Conservation (phyloP, 1,284 basidiomycete species). For the Mycena sp. region DNA sequence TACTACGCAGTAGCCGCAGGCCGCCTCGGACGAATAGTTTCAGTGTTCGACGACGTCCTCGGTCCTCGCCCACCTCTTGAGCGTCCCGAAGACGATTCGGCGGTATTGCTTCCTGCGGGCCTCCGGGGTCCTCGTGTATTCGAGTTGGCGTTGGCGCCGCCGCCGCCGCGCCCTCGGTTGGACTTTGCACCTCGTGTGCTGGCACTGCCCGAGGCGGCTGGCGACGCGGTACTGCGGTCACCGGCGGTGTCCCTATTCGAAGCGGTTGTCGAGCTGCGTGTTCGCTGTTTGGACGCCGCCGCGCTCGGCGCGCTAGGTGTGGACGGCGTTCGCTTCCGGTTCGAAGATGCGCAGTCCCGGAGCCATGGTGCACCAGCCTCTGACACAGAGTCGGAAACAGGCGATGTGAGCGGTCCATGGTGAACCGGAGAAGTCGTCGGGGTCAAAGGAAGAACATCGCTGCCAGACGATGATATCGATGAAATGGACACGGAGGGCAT, state of each 20-base stretch:
- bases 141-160: constrained; percentile 18
- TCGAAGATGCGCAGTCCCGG: constrained; percentile 9
- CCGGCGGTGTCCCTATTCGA: constrained; percentile 21
- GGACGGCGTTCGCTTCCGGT: constrained; percentile 33
- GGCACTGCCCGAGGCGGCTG: constrained; percentile 4
- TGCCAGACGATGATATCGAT: constrained; percentile 29
- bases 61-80: constrained; percentile 24
- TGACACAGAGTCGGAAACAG: constrained; percentile 32
- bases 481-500: constrained; percentile 36
- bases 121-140: constrained; percentile 27
- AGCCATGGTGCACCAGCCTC: constrained; percentile 27
- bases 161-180: constrained; percentile 29
- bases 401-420: constrained; percentile 32
- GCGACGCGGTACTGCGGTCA: constrained; percentile 14
- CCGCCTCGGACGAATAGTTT: constrained; percentile 20
- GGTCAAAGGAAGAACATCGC: constrained; percentile 31
- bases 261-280: constrained; percentile 32
- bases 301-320: constrained; percentile 24
- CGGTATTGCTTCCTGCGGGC: constrained; percentile 21
- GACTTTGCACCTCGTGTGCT: constrained; percentile 24
- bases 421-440: constrained; percentile 32
- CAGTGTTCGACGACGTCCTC: constrained; percentile 18
- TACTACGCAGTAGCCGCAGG: constrained; percentile 23
- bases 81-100: constrained; percentile 28
- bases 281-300: constrained; percentile 25